Percentiles rank a stretch among this genome's conserved stretches.
Evolutionary conservation across 1,139 yeast genomes (phyloP).

Genomic region (Schizosaccharomyces versatilis): DNA sequence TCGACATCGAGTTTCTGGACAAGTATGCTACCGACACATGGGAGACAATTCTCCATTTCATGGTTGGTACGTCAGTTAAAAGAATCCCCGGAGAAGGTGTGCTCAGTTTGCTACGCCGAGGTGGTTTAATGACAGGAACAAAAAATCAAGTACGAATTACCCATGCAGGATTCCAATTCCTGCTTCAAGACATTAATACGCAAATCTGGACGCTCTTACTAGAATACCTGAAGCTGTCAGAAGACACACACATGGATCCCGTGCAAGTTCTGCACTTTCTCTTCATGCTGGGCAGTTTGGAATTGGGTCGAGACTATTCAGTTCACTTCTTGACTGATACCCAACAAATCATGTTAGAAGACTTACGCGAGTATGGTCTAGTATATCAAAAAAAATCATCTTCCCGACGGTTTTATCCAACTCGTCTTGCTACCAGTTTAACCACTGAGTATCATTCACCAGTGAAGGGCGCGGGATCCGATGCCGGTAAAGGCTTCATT

Average conservation of each 20-base stretch:
- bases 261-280: conserved; percentile 87
- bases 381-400: conserved; percentile 47
- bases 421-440: conserved; percentile 70
- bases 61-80: conserved; percentile 55
- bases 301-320: conserved; percentile 70
- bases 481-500: conserved; percentile 34
- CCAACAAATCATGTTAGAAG: conserved; percentile 70
- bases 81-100: conserved; percentile 27
- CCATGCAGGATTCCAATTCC: conserved; percentile 77
- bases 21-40: conserved; percentile 66
- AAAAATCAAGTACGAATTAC: conserved; percentile 44
- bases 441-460: conserved; percentile 37
- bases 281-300: conserved; percentile 79
- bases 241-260: conserved; percentile 73
- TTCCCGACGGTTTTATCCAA: conserved; percentile 60
- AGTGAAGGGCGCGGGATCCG: conserved; percentile 12
- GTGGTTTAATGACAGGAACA: conserved; percentile 65
- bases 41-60: conserved; percentile 88
- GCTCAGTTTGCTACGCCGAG: conserved; percentile 27
- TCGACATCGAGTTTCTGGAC: conserved; percentile 47
- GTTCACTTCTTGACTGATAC: conserved; percentile 52
- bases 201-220: conserved; percentile 84
- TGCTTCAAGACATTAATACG: conserved; percentile 76
- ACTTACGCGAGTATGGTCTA: conserved; percentile 74
- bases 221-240: conserved; percentile 71